phyloP scores from a whole-genome alignment of 768 basidiomycete genomes.

The Inosperma sp. region DNA sequence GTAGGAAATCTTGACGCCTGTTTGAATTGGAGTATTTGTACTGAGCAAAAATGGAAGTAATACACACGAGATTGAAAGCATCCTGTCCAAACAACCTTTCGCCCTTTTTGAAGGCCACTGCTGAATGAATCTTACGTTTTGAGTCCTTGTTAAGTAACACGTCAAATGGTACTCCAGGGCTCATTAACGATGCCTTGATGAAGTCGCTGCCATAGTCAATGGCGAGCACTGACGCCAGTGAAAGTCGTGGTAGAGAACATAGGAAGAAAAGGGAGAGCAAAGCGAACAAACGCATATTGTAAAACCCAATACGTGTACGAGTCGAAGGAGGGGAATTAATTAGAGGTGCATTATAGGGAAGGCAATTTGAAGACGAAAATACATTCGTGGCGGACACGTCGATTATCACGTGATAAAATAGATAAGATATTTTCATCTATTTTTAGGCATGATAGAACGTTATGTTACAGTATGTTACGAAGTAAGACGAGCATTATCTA shows the following conservation, averaged over 20 bases:
- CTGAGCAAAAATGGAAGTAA: background rate
- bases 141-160: constrained; percentile 95
- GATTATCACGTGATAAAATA: background rate
- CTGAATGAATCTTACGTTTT: constrained; percentile 89
- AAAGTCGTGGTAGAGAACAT: constrained; percentile 41
- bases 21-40: constrained; percentile 2
- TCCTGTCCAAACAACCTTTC: constrained; percentile 89
- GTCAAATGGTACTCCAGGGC: constrained; percentile 92
- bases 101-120: constrained; percentile 87
- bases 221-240: constrained; percentile 78
- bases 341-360: background rate
- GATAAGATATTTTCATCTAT: too few species aligned
- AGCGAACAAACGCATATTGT: background rate
- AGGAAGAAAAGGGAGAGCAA: too few species aligned
- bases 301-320: background rate
- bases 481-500: too few species aligned
- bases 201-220: constrained; percentile 98
- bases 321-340: background rate
- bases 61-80: constrained; percentile 79
- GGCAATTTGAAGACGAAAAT: too few species aligned
- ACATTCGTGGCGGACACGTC: background rate
- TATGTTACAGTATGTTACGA: too few species aligned
- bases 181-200: constrained; percentile 95
- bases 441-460: too few species aligned
- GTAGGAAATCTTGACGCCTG: constrained; percentile 91